Base-by-base conservation (phyloP, 2,329 filamentous ascomycete genomes). In the Xylaria sp. region DNA sequence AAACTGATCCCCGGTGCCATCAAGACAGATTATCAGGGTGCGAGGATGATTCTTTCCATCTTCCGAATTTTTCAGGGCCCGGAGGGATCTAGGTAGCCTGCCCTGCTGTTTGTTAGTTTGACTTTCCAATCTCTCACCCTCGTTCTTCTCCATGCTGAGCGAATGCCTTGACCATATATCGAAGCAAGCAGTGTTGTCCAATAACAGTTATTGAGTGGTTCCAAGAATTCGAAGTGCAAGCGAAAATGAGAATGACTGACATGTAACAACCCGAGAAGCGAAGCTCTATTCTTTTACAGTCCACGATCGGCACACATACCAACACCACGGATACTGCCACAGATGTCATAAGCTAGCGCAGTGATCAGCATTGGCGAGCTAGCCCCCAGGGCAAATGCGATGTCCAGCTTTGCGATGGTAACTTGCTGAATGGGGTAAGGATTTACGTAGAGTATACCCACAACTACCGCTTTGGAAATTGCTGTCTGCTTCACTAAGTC, bases 1-100 rank as follows among this genome's bases (percentile, higher is more conserved):
- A 44, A 71, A 71, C 46, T 71, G 69, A 37, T 69, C 66, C n/a
- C 69, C 69, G 4, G 69, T 71, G 12, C 69, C 69, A 58, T 71
- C 69, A 15, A 71, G 63, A 31, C 69, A 71, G 34, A 71, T 67
- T 55, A 71, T 54, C 15, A 71, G 54, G 13, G 69, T 71, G 34
- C 64, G 69, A 37, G 63, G 63, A 46, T 69, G 67, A 46, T 66
- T 20, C 18, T 55, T 56, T 25, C 34, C 34, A 44, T 67, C 66
- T 20, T 44, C 48, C 2, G 50, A 15, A 23, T 62, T 51, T 56
- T 37, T 69, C 25, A 69, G 25, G 44, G 69, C 69, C 25, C 69
- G 63, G 12, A 69, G 15, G 3, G 55, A 54, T 18, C 63, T 69
- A 7, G 69, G 69, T n/a, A 71, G 52, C 18, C 69, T 63, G 4